Evolutionary conservation across 2,329 filamentous ascomycete species (phyloP), one percentile per base, ranked within the genome.

Genomic region (Tolypocladium tundrense): DNA sequence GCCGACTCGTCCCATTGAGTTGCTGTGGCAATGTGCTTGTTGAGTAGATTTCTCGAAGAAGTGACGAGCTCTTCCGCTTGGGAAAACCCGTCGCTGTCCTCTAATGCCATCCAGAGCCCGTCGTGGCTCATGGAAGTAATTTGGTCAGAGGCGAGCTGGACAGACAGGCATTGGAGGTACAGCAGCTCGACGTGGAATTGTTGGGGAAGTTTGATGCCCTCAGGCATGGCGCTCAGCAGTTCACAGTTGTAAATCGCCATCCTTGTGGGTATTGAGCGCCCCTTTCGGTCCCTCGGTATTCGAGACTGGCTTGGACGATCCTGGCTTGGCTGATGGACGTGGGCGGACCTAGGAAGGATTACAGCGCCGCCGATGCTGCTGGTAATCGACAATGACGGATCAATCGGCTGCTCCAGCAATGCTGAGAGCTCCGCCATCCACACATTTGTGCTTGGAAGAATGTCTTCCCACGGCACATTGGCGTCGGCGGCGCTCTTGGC

Each of bases 181-280:
- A 86, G 56, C 1, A 84, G 64, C 57, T 85, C 79, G 10, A 78
- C 69, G 55, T 78, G 76, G 24, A 74, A 72, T 2, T 73, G 66
- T 2, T 67, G 65, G 0, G 79, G 73, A 0, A 83, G 60, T 0
- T 69, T 63, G 0, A 72, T 63, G 1, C 79, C 57, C 2, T 74
- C 64, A 11, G 79, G 63, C 0, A 73, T 72, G 3, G 71, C 69
- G 1, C 70, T 66, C 0, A 91, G 68, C 0, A 94, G 68, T 54
- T 79, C 79, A 7, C 79, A 76, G 0, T 84, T 81, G 68, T 91
- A 96, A 54, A 87, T 77, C 1, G 87, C 84, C 75, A 95, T 88
- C 57, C 93, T 81, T 16, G 90, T 82, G 1, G 90, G 84, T 57
- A 88, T 77, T 2, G 90, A 90, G 39, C 86, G 83, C 0, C 88